These are phyloP conservation scores for Takashimella koratensis DNA, from an alignment of 1,284 basidiomycete species.

Conservation along the genomic window DNA sequence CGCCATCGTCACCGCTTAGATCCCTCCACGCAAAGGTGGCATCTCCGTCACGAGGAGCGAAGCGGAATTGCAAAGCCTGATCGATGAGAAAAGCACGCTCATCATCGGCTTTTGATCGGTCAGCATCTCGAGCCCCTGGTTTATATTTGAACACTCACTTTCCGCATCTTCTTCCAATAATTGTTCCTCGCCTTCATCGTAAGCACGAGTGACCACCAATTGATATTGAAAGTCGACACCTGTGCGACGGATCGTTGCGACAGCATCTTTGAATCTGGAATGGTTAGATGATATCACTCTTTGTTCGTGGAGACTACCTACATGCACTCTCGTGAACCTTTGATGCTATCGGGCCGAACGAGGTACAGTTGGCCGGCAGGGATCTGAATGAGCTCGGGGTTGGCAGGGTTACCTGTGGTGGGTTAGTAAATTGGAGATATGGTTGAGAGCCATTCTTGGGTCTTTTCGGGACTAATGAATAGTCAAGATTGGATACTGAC, in stretches of 20 bases:
- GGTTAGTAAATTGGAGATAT: background rate
- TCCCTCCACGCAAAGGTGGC: conserved; percentile 86
- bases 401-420: conserved; percentile 56
- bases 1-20: conserved; percentile 54
- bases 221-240: conserved; percentile 86
- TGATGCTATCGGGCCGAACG: conserved; percentile 82
- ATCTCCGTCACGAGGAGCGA: conserved; percentile 71
- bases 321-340: conserved; percentile 96
- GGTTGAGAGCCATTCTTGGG: too few species aligned
- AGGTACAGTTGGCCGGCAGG: conserved; percentile 88
- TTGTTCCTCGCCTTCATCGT: conserved; percentile 92
- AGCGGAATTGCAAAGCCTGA: conserved; percentile 77
- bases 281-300: too few species aligned
- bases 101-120: conserved; percentile 64
- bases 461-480: conserved; percentile 14
- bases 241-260: conserved; percentile 82
- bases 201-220: conserved; percentile 92
- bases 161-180: conserved; percentile 92
- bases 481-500: conserved; percentile 55
- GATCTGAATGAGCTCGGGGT: conserved; percentile 90
- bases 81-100: conserved; percentile 89
- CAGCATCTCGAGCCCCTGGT: too few species aligned
- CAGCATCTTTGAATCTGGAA: conserved; percentile 86
- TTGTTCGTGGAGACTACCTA: conserved; percentile 52
- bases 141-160: too few species aligned